These are phyloP conservation scores for Apostasia ramifera DNA, from an alignment of 106 monocot genomes.

Conservation along the genomic window DNA sequence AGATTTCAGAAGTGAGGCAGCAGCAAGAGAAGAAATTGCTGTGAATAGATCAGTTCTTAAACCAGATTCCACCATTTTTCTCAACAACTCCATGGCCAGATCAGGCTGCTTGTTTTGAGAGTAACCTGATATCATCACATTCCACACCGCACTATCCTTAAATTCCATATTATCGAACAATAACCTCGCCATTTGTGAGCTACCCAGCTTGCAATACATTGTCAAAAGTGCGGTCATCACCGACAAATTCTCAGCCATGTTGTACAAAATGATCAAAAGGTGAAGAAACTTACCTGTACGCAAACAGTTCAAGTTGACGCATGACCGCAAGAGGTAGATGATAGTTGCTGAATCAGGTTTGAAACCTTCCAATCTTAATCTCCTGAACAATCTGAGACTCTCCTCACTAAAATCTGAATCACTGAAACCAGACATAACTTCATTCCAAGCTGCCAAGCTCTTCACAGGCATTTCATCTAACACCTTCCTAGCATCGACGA, in stretches of 20 bases:
- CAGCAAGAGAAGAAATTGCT: slow-evolving; percentile 25
- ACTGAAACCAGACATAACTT: slow-evolving; percentile 1
- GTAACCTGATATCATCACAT: slow-evolving; percentile 31
- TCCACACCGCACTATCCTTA: slow-evolving; percentile 28
- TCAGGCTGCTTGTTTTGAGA: slow-evolving; percentile 6
- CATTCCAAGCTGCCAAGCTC: slow-evolving; percentile 16
- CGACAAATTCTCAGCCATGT: slow-evolving; percentile 10
- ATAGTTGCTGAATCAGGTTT: slow-evolving; percentile 21
- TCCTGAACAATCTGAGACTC: slow-evolving; percentile 8
- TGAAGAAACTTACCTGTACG: slow-evolving; percentile 13
- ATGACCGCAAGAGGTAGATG: slow-evolving; percentile 9
- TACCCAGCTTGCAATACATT: slow-evolving; percentile 29
- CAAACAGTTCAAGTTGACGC: slow-evolving; percentile 13
- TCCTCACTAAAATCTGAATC: slow-evolving; percentile 6
- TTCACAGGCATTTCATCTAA: not conserved
- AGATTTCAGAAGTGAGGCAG: slow-evolving; percentile 19
- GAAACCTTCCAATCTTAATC: slow-evolving; percentile 18
- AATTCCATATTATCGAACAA: slow-evolving; percentile 16
- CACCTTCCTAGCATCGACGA: not conserved
- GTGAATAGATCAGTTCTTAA: slow-evolving; percentile 26
- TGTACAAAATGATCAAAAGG: slow-evolving; percentile 9
- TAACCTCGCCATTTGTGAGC: slow-evolving; percentile 15
- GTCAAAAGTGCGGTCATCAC: slow-evolving; percentile 25
- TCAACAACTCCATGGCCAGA: slow-evolving; percentile 18
- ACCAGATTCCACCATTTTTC: slow-evolving; percentile 12